Conservation (phyloP, 2,329 filamentous ascomycete species). For the Aureobasidium sp. region DNA sequence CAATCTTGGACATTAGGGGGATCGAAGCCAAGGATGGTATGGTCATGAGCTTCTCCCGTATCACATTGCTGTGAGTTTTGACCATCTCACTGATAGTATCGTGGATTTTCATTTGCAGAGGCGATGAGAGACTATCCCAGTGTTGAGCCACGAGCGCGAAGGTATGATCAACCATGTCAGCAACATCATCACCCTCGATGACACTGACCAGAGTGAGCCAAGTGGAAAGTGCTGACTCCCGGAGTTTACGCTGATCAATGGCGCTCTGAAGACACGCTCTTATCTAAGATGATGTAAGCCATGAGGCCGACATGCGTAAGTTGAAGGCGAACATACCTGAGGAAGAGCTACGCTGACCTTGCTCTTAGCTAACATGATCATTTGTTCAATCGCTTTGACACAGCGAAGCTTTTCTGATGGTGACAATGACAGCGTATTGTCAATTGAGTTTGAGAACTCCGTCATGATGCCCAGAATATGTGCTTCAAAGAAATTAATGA, state of each 20-base stretch:
- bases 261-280: constrained; percentile 88
- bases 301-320: neutral
- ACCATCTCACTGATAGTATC: constrained; percentile 60
- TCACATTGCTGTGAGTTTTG: constrained; percentile 51
- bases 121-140: constrained; percentile 61
- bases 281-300: constrained; percentile 50
- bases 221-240: constrained; percentile 70
- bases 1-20: constrained; percentile 60
- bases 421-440: constrained; percentile 42
- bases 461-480: constrained; percentile 85
- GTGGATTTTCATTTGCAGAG: constrained; percentile 54
- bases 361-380: constrained; percentile 68
- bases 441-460: constrained; percentile 70
- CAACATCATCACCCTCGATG: constrained; percentile 71
- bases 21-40: constrained; percentile 73
- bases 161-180: constrained; percentile 75
- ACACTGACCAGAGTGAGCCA: constrained; percentile 74
- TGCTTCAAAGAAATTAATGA: constrained; percentile 70
- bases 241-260: constrained; percentile 65
- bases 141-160: constrained; percentile 80
- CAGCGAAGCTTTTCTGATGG: constrained; percentile 63
- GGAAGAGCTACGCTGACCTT: constrained; percentile 75
- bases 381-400: constrained; percentile 77
- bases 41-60: constrained; percentile 63
- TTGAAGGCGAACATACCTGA: constrained; percentile 54